Conservation (phyloP, 202 grass and related monocot genomes). For the Eragrostis tef region DNA sequence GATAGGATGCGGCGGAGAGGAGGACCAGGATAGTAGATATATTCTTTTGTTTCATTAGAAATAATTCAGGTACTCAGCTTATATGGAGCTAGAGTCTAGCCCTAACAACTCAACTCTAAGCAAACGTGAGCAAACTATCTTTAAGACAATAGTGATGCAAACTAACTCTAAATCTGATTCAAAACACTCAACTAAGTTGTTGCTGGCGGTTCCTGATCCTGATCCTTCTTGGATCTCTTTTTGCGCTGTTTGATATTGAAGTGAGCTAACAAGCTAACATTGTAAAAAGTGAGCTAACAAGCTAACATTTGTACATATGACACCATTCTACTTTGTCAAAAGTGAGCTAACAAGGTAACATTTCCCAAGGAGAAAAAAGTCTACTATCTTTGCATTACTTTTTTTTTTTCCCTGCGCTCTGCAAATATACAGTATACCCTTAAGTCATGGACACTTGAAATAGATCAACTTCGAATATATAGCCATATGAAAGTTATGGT, state of each 20-base stretch:
- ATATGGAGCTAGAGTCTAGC: background rate
- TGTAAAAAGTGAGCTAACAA: no score
- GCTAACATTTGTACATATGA: no score
- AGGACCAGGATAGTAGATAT: background rate
- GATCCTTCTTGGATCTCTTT: background rate
- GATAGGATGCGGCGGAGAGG: background rate
- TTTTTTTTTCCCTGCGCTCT: slow-evolving; percentile 22
- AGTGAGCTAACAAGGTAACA: background rate
- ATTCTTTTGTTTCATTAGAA: background rate
- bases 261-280: no score
- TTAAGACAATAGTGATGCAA: background rate
- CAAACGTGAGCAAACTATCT: background rate
- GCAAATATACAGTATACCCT: background rate
- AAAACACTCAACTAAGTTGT: background rate
- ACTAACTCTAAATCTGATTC: background rate
- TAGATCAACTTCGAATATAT: slow-evolving; percentile 12
- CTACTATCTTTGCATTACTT: slow-evolving; percentile 26
- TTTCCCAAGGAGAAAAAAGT: slow-evolving; percentile 24
- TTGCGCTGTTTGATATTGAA: no score
- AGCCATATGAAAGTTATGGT: background rate
- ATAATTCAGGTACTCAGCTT: background rate
- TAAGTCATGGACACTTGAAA: slow-evolving; percentile 27
- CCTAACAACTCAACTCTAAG: background rate
- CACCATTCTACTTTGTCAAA: slow-evolving; percentile 6
- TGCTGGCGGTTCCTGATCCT: background rate